Conservation (phyloP, 306 rosid genomes). For the Cucumis hystrix region DNA sequence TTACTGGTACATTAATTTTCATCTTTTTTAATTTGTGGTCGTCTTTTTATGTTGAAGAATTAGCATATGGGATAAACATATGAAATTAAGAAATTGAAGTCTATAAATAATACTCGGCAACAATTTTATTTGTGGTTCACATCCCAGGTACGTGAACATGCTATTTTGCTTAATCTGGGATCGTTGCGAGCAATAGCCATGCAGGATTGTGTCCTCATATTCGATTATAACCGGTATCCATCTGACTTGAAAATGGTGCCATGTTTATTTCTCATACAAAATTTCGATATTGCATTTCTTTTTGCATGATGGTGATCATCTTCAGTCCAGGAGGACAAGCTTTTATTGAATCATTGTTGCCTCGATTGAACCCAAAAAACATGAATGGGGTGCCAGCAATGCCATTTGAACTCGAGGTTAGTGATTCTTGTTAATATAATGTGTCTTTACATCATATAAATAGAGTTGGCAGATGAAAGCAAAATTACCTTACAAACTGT, state of each 20-base stretch:
- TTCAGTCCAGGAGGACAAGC: constrained; percentile 89
- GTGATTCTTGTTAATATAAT: constrained; percentile 1
- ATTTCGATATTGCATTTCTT: constrained; percentile 6
- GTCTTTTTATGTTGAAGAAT: neutral
- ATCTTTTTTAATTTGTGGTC: neutral
- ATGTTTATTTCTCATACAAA: neutral
- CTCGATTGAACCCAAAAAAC: constrained; percentile 73
- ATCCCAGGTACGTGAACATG: constrained; percentile 82
- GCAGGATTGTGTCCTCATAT: constrained; percentile 72
- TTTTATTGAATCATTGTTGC: constrained; percentile 64
- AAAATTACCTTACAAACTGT: neutral
- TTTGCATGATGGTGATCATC: constrained; percentile 15
- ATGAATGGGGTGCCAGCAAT: constrained; percentile 73
- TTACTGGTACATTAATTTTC: constrained; percentile 49
- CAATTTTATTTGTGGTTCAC: constrained; percentile 11
- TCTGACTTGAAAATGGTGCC: constrained; percentile 12
- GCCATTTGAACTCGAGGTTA: constrained; percentile 96
- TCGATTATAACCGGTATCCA: constrained; percentile 67
- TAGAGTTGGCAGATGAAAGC: neutral
- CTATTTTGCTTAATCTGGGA: constrained; percentile 88
- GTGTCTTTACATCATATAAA: neutral
- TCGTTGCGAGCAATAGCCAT: constrained; percentile 93
- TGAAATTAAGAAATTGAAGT: neutral
- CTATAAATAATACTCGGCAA: neutral
- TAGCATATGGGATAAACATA: neutral